Evolutionary conservation across 257 asterid species (phyloP), one percentile per base, ranked within the genome.

Genomic region (Oldenlandia corymbosa): DNA sequence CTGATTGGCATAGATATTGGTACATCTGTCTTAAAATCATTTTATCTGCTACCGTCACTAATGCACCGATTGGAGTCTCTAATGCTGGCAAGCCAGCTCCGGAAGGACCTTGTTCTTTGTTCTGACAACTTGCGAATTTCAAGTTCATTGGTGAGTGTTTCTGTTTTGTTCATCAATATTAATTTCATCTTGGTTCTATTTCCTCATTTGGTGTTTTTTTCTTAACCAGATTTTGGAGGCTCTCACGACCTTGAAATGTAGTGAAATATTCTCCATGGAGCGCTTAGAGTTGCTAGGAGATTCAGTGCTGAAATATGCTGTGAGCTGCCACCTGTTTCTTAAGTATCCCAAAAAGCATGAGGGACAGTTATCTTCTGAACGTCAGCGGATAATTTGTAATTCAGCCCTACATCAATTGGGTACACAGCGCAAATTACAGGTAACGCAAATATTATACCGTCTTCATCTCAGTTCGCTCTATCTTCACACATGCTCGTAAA

Each of bases 281-380:
- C 86, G 97, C 43, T 75, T 90, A 48, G 99, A 90, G 68, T 79
- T 93, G 70, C 97, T 93, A 21, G 99, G 99, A 61, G 99, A 93
- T 73, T 87, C 99, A 10, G 82, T 93, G 70, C 64, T 93, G 30
- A 90, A 93, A 80, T 93, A 87, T 71, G 82, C 84, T 14, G 76
- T 81, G 39, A 87, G 96, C 66, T 90, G 95, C 77, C 82, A 81
- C 76, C 86, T 84, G 50, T 93, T 84, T 72, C 94, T 90, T 27
- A 85, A 90, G 83, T 54, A 93, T 80, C 87, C 94, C 24, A 73
- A 76, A 76, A 64, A 71, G 73, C 79, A 83, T 45, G 99, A 93
- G 83, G 97, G 96, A 51, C 73, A 75, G 64, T 71, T 93, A 74
- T 60, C 94, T 63, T 71, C 65, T 57, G 57, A 26, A 28, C 97